Evolutionary conservation across 1,284 basidiomycete genomes (phyloP).

Genomic region (Xanthoconium separans): DNA sequence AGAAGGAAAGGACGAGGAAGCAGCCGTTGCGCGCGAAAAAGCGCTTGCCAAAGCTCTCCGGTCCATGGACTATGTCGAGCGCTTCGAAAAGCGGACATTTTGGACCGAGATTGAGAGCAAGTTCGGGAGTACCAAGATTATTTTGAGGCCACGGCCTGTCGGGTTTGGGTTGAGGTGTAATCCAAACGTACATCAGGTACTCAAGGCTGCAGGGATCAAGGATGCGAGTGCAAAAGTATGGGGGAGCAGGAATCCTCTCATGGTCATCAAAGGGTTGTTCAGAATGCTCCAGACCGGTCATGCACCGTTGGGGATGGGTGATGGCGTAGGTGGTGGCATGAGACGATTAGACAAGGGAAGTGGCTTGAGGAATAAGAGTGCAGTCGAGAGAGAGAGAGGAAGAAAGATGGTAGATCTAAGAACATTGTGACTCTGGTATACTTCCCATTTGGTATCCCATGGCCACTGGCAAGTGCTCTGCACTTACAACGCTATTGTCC

Average conservation of each 20-base stretch:
- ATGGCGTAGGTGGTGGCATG: slow-evolving; percentile 71
- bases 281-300: slow-evolving; percentile 69
- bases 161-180: slow-evolving; percentile 94
- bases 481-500: too few relatives aligned
- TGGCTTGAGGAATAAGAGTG: slow-evolving; percentile 62
- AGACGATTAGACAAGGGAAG: slow-evolving; percentile 65
- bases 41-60: slow-evolving; percentile 76
- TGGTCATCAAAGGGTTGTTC: slow-evolving; percentile 50
- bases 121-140: slow-evolving; percentile 82
- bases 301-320: slow-evolving; percentile 73
- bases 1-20: slow-evolving; percentile 76
- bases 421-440: slow-evolving; percentile 39
- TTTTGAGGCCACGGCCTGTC: slow-evolving; percentile 86
- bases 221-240: slow-evolving; percentile 94
- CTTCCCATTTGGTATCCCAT: not conserved
- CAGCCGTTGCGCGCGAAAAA: slow-evolving; percentile 58
- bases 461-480: too few relatives aligned
- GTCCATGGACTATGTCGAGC: slow-evolving; percentile 83
- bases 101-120: slow-evolving; percentile 87
- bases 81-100: slow-evolving; percentile 88
- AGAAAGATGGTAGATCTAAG: slow-evolving; percentile 63
- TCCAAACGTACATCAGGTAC: slow-evolving; percentile 83
- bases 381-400: slow-evolving; percentile 72
- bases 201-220: slow-evolving; percentile 92
- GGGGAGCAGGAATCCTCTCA: slow-evolving; percentile 85